Base-by-base conservation (phyloP, 805 yeast genomes). In the Yueomyces sinensis region DNA sequence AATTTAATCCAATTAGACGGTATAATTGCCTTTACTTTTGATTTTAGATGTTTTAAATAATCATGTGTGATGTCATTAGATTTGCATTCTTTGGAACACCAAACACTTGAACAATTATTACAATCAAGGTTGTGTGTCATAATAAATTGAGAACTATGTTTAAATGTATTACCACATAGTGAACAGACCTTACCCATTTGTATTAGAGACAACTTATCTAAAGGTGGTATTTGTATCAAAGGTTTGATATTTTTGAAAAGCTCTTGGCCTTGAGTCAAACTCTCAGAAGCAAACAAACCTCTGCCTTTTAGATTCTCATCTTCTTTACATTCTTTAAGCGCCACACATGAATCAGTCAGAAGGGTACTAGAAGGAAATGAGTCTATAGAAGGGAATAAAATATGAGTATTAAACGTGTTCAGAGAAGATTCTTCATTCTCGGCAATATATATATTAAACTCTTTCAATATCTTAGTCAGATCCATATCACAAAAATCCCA, bases 1-100 rank as follows among this genome's bases (percentile, higher is more conserved):
- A 74, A 71, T 18, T 54, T 61, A 20, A 54, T 53, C 74, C 82
- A 82, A 5, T 64, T 65, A 19, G 63, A 52, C 1, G 68, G 55
- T 36, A 63, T 57, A 27, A 74, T 57, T n/a, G 43, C 39, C 32
- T 61, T 64, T 29, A 48, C 40, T 27, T 31, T 61, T 45, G 41
- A 58, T 53, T 39, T 40, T 14, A 33, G 58, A 49, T 83, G 93
- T 50, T 75, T 74, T 36, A 77, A 60, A 3, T 63, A 52, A 1
- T 59, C 56, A 50, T 83, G 94, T 7, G 68, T 51, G 13, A 54
- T 46, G 45, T 76, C 76, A 16, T 42, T 41, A 37, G 65, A 67
- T 46, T 75, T 74, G 59, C 94, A 82, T 9, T 50, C 53, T 32
- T 57, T 61, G 5, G 75, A 66, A 54, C 94, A 82, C 89, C 91